Percentiles rank a stretch among this genome's conserved stretches.
Conservation (phyloP, 257 asterid species). For the Solanum dulcamara region DNA sequence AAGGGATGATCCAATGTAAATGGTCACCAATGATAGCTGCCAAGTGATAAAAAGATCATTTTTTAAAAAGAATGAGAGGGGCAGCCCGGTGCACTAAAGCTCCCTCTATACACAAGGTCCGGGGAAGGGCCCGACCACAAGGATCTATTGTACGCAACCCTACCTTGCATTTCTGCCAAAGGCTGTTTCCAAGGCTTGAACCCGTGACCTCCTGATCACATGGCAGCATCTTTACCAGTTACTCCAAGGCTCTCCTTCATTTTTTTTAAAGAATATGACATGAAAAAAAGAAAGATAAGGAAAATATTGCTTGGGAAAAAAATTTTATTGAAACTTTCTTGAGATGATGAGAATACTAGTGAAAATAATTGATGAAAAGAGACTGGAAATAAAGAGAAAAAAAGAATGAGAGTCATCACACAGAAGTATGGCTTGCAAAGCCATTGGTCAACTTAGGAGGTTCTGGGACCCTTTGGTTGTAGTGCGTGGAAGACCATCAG, state of each 20-base stretch:
- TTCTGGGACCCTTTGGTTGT: background rate
- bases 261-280: background rate
- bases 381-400: background rate
- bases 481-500: background rate
- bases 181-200: too few species aligned
- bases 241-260: too few species aligned
- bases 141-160: too few species aligned
- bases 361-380: background rate
- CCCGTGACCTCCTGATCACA: too few species aligned
- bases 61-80: too few species aligned
- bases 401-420: background rate
- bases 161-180: too few species aligned
- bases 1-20: background rate
- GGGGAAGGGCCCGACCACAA: too few species aligned
- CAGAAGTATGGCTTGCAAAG: background rate
- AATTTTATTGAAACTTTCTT: background rate
- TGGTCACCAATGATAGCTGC: background rate
- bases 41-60: too few species aligned
- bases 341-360: background rate
- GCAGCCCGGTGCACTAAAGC: too few species aligned
- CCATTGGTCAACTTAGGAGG: background rate
- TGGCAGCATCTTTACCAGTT: too few species aligned
- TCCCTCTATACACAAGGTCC: too few species aligned
- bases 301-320: background rate
- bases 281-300: background rate